These are phyloP conservation scores for Zopfia rhizophila DNA, from an alignment of 2,329 filamentous ascomycete genomes.

Conservation along the genomic window DNA sequence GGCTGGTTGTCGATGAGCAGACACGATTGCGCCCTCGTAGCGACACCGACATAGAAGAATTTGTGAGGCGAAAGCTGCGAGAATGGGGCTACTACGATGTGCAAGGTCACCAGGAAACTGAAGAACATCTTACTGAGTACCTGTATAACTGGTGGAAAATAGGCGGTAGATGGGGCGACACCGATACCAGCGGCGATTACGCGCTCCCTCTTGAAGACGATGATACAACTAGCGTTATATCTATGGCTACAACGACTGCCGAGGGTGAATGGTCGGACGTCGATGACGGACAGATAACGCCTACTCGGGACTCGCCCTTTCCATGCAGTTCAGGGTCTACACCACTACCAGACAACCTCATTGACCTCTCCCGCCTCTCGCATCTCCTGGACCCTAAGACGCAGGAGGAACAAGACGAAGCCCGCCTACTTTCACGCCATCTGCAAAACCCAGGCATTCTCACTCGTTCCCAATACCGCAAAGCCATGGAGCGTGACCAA, in stretches of 20 bases:
- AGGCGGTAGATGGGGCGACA: conserved; percentile 85
- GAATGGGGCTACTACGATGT: conserved; percentile 43
- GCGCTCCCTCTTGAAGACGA: conserved; percentile 65
- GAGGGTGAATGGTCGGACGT: conserved; percentile 53
- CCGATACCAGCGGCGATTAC: conserved; percentile 85
- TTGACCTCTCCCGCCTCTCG: conserved; percentile 77
- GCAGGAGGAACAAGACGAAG: conserved; percentile 81
- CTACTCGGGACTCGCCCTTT: conserved; percentile 73
- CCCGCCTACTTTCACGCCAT: conserved; percentile 82
- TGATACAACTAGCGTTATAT: conserved; percentile 82
- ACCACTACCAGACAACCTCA: conserved; percentile 56
- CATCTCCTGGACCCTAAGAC: conserved; percentile 83
- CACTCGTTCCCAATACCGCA: conserved; percentile 82
- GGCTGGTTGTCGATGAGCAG: conserved; percentile 39
- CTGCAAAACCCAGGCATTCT: conserved; percentile 76
- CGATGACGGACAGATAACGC: conserved; percentile 72
- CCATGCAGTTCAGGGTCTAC: conserved; percentile 62
- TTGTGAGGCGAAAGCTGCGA: conserved; percentile 73
- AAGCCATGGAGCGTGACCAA: conserved; percentile 74
- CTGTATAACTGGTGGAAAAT: conserved; percentile 87
- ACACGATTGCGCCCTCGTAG: conserved; percentile 32
- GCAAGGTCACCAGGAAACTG: conserved; percentile 53
- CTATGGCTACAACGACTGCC: conserved; percentile 65
- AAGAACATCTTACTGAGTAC: conserved; percentile 75
- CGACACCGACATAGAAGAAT: conserved; percentile 80